phyloP scores from a whole-genome alignment of 176 grass and related monocot genomes.

The Chrysopogon serrulatus region DNA sequence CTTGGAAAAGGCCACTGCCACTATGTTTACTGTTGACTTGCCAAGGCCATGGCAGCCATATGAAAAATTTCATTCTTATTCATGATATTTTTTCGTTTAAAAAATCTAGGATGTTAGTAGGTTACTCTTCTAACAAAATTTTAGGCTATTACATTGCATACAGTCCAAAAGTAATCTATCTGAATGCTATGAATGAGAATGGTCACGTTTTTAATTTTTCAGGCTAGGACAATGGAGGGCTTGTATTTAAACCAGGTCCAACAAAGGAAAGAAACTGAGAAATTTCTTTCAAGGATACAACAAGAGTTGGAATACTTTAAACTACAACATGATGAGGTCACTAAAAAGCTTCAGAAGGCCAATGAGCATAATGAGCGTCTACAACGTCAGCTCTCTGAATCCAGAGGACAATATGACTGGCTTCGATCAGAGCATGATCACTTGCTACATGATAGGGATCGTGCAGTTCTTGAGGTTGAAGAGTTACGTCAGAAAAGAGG shows the following conservation, averaged over 20 bases:
- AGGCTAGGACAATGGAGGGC: constrained; percentile 28
- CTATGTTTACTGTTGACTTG: background rate
- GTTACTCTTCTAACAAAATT: background rate
- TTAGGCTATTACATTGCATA: background rate
- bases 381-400: constrained; percentile 29
- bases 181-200: background rate
- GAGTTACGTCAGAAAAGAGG: constrained; percentile 40
- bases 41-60: background rate
- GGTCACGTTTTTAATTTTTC: background rate
- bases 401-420: constrained; percentile 9
- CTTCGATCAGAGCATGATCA: constrained; percentile 31
- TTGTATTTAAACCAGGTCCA: background rate
- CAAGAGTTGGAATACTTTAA: constrained; percentile 29
- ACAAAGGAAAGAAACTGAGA: background rate
- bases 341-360: constrained; percentile 2
- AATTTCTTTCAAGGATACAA: constrained; percentile 26
- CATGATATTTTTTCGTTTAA: no score
- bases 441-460: constrained; percentile 37
- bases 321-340: constrained; percentile 1
- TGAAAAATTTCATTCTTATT: background rate
- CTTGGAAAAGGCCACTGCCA: background rate
- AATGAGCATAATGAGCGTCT: constrained; percentile 6
- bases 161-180: background rate
- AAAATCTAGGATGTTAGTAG: background rate
- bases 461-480: constrained; percentile 29